Evolutionary conservation across 140 eudicot species (phyloP), one percentile per base, ranked within the genome.

Genomic region (Flaveria floridana): DNA sequence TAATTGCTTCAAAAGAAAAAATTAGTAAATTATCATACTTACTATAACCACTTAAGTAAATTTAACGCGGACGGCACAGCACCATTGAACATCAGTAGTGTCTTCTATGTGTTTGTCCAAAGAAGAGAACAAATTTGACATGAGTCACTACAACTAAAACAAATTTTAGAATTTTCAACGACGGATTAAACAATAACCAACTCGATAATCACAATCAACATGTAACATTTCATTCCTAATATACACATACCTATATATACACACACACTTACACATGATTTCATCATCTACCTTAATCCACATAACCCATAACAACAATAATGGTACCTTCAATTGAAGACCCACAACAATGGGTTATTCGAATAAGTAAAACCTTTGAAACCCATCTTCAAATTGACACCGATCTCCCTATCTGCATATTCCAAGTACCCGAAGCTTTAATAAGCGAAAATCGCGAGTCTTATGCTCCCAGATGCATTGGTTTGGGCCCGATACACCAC

Each of bases 401-500:
- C 12, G 81, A 76, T 81, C 84, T 76, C 25, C 74, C 84, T 9
- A 23, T 76, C 21, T 81, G 84, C 81, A 76, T 81, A 28, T 81
- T 81, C 67, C 74, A 76, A 39, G 70, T 76, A 50, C 81, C 81
- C 7, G 74, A 70, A 70, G 9, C 58, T 12, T 15, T 76, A 72
- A 72, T 62, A 68, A 65, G 25, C 4, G 82, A 81, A 76, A 72
- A 76, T 44, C 61, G 70, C 0, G 85, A 82, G 19, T 73, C 76
- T 34, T 82, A 77, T n/a, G 30, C 59, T 25, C 86, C 86, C 16
- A 62, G 55, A 12, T 7, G 16, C 51, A 68, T 82, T 4, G 78
- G 83, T 28, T 21, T 82, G 26, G 86, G 86, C 21, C 86, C 86
- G 20, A 61, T 74, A 42, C 83, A 82, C 68, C 86, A 78, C 69